Conservation (phyloP, 768 basidiomycete genomes). For the Suillus bovinus region DNA sequence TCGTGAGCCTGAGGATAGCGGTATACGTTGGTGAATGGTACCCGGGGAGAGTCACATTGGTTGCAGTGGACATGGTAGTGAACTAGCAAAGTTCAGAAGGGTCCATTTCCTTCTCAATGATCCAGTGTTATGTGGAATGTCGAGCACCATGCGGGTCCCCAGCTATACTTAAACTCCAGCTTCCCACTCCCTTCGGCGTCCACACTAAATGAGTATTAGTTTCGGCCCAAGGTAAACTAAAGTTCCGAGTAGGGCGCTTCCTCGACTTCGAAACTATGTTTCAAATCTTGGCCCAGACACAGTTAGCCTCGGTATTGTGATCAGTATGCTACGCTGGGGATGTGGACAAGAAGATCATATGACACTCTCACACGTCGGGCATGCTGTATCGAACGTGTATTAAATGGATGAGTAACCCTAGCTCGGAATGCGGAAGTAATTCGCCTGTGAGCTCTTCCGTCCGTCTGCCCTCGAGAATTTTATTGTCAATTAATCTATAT, state of each 20-base stretch:
- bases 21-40: slow-evolving; percentile 57
- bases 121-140: slow-evolving; percentile 12
- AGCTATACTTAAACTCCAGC: slow-evolving; percentile 35
- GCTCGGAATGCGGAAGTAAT: too few species aligned
- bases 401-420: too few species aligned
- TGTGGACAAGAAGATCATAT: too few species aligned
- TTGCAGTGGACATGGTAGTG: slow-evolving; percentile 52
- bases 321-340: too few species aligned
- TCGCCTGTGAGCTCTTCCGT: too few species aligned
- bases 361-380: too few species aligned
- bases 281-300: too few species aligned
- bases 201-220: slow-evolving; percentile 2
- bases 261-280: neutral
- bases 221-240: neutral
- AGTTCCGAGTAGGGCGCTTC: neutral
- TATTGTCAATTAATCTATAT: too few species aligned
- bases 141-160: slow-evolving; percentile 28
- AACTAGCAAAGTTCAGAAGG: slow-evolving; percentile 18
- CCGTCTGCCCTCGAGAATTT: too few species aligned
- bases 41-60: slow-evolving; percentile 48
- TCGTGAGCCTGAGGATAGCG: slow-evolving; percentile 52
- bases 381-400: too few species aligned
- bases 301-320: too few species aligned
- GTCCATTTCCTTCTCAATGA: slow-evolving; percentile 1
- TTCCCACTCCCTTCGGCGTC: slow-evolving; percentile 33